phyloP scores from a whole-genome alignment of 371 early-diverging fungal species.

The Rhizomucor miehei region DNA sequence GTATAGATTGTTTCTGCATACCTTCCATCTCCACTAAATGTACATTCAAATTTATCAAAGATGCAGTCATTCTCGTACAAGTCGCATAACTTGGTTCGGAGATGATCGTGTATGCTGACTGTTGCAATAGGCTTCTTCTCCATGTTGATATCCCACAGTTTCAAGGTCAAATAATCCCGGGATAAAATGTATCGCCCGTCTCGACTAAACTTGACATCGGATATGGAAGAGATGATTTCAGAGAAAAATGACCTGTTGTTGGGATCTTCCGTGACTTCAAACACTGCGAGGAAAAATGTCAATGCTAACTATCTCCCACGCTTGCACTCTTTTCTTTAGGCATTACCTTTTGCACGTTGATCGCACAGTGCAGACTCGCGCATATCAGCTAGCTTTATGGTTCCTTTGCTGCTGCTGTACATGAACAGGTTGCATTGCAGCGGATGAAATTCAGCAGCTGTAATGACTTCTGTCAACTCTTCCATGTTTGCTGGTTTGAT shows the following conservation, averaged over 20 bases:
- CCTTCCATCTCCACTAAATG: conserved; percentile 86
- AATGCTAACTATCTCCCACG: neutral
- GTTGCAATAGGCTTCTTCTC: conserved; percentile 86
- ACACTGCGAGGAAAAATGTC: conserved; percentile 54
- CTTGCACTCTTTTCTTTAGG: neutral
- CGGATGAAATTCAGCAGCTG: conserved; percentile 94
- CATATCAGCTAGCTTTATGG: conserved; percentile 89
- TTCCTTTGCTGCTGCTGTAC: conserved; percentile 93
- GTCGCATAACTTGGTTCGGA: conserved; percentile 91
- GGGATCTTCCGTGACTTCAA: conserved; percentile 92
- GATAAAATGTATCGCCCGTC: conserved; percentile 97
- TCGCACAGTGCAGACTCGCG: conserved; percentile 86
- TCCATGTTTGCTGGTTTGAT: conserved; percentile 96
- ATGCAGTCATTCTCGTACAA: conserved; percentile 97
- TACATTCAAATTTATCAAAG: conserved; percentile 98
- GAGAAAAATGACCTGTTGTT: conserved; percentile 92
- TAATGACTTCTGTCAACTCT: conserved; percentile 95
- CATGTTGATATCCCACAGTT: conserved; percentile 97
- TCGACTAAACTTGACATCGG: conserved; percentile 89
- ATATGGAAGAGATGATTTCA: conserved; percentile 95
- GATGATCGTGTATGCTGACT: conserved; percentile 89
- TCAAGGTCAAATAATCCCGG: conserved; percentile 91
- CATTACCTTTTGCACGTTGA: conserved; percentile 68
- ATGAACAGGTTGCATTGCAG: conserved; percentile 84
- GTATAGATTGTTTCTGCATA: conserved; percentile 3